Percentiles rank a stretch among this genome's conserved stretches.
These are phyloP conservation scores for Rhodotorula sp. DNA, from an alignment of 1,284 basidiomycete species.

Conservation along the genomic window DNA sequence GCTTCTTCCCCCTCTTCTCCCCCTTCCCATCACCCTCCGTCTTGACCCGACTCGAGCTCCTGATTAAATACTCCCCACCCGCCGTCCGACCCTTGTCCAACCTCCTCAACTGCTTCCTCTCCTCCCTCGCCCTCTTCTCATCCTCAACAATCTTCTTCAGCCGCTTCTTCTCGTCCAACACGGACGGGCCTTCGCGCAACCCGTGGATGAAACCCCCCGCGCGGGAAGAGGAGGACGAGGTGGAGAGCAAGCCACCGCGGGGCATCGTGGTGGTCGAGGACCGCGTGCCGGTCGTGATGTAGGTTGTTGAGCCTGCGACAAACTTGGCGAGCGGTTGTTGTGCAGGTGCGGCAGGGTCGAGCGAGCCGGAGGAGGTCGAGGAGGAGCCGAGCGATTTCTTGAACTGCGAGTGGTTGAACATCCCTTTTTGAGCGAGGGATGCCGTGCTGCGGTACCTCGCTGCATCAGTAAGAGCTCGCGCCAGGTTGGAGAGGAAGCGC, in stretches of 20 bases:
- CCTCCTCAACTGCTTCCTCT: slow-evolving; percentile 18
- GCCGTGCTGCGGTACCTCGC: slow-evolving; percentile 15
- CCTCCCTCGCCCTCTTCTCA: slow-evolving; percentile 9
- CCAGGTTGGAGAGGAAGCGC: background rate
- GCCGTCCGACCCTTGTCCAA: slow-evolving; percentile 25
- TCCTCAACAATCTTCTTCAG: slow-evolving; percentile 6
- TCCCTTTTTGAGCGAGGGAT: slow-evolving; percentile 11
- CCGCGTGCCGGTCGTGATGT: slow-evolving; percentile 1
- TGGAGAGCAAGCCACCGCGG: background rate
- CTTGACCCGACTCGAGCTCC: slow-evolving; percentile 1
- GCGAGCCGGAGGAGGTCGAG: background rate
- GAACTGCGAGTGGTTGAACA: slow-evolving; percentile 7
- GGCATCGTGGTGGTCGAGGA: background rate
- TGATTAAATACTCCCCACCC: slow-evolving; percentile 17
- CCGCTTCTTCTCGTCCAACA: slow-evolving; percentile 21
- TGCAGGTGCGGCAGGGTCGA: too few relatives aligned
- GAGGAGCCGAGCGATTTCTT: slow-evolving; percentile 15
- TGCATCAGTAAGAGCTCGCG: background rate
- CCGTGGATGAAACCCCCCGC: slow-evolving; percentile 21
- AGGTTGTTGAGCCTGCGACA: slow-evolving; percentile 3
- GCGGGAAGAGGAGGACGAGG: background rate
- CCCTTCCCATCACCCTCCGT: background rate
- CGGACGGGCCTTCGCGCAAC: slow-evolving; percentile 27
- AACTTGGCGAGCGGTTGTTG: background rate
- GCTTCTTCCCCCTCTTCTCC: slow-evolving; percentile 6